Base-by-base conservation (phyloP, 495 filamentous ascomycete species). In the Aspergillus carlsbadensis region DNA sequence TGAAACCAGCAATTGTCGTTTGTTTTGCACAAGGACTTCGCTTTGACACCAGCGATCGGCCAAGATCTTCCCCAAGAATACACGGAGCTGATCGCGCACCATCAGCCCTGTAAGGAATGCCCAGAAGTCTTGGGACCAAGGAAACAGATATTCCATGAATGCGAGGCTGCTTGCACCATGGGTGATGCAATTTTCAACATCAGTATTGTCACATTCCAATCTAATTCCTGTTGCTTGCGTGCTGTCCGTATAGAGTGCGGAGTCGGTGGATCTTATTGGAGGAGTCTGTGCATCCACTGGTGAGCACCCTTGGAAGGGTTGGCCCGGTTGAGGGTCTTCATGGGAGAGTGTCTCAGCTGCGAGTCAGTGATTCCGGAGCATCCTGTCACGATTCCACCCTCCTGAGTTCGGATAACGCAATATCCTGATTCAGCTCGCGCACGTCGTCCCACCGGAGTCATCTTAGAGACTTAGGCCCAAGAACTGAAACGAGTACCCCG, bases 381-480 rank as follows among this genome's bases (percentile, higher is more conserved):
- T 10, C n/a, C 18, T 31, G 47, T 18, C 21, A n/a, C 31, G 24
- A 10, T 26, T 54, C 35, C 75, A 75, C 4, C 26, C 26, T 29
- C 26, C 26, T 29, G 26, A 29, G 26, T 29, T 29, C 8, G 8
- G 26, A 29, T 29, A 8, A 29, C 26, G 8, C 26, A 29, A 29
- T 29, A 29, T 8, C 26, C 3, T 4, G 26, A 8, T 8, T 29
- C 26, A 29, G 26, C 8, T 29, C 26, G 26, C 26, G n/a, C 50
- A 10, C 31, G 8, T 17, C 40, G 4, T 37, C 13, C 37, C 26
- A 40, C 29, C 47, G 18, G 21, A 21, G 29, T 57, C 50, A 46
- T 41, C 13, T 53, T n/a, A n/a, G n/a, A n/a, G n/a, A n/a, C n/a
- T n/a, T 55, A 50, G 56, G 51, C 53, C 56, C 42, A 59, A 40